Percentiles rank a stretch among this genome's conserved stretches.
These are phyloP conservation scores for Hypoxylon sp. DNA, from an alignment of 2,329 filamentous ascomycete genomes.

Conservation along the genomic window DNA sequence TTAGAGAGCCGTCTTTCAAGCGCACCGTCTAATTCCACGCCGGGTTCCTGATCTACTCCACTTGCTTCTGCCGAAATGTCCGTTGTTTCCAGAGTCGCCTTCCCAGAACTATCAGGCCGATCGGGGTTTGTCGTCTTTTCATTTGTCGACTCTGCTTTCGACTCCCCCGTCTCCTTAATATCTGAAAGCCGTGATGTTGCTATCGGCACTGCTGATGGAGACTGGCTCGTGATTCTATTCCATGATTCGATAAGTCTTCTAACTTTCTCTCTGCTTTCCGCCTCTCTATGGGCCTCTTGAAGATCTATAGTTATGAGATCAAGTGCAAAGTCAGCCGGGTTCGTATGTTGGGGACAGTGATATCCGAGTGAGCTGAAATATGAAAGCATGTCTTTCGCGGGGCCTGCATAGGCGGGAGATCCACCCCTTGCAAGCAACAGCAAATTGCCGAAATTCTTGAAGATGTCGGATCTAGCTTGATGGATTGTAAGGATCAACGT, in stretches of 20 bases:
- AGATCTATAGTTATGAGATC: conserved; percentile 84
- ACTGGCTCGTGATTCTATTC: conserved; percentile 52
- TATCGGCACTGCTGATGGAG: conserved; percentile 7
- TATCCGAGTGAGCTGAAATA: conserved; percentile 74
- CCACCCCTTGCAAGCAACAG: conserved; percentile 80
- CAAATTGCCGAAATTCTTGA: conserved; percentile 78
- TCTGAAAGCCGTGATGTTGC: conserved; percentile 48
- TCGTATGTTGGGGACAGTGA: conserved; percentile 77
- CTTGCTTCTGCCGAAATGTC: conserved; percentile 23
- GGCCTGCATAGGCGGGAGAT: conserved; percentile 76
- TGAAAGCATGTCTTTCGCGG: conserved; percentile 72
- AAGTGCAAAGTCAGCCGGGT: conserved; percentile 83
- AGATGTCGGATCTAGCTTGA: conserved; percentile 81
- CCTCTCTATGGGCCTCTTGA: conserved; percentile 74
- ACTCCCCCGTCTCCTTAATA: conserved; percentile 53
- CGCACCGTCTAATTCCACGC: conserved; percentile 18
- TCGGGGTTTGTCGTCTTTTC: conserved; percentile 3
- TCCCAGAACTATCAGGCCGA: background rate
- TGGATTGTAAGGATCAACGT: conserved; percentile 85
- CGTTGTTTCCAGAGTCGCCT: conserved; percentile 19
- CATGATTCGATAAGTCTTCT: conserved; percentile 72
- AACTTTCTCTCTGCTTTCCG: conserved; percentile 74
- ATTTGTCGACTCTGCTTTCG: conserved; percentile 41
- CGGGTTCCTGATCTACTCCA: conserved; percentile 16
- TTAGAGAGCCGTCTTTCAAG: conserved; percentile 38